A percentile compares a stretch with the other conserved stretches of the same genome.
Conservation (phyloP, 495 filamentous ascomycete genomes). For the Trichoderma gamsii region DNA sequence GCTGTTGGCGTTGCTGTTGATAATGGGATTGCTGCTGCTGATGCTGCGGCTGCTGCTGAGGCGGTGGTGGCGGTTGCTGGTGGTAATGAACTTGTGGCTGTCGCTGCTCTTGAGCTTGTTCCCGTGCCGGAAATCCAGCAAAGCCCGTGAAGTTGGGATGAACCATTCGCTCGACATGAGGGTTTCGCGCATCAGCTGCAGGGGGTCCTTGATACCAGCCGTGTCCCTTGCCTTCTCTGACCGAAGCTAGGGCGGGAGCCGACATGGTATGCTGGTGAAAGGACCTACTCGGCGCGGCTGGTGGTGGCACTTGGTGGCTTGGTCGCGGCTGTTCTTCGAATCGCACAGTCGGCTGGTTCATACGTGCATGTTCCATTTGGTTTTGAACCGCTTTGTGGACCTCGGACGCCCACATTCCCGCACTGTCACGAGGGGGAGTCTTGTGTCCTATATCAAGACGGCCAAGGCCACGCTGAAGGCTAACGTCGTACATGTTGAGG, state of each 20-base stretch:
- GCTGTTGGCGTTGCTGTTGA: conserved; percentile 18
- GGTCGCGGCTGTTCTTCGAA: conserved; percentile 36
- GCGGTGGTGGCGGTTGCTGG: conserved; percentile 22
- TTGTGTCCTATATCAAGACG: conserved; percentile 63
- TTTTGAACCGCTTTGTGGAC: conserved; percentile 44
- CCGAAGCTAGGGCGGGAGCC: conserved; percentile 42
- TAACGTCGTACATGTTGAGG: conserved; percentile 67
- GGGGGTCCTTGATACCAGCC: conserved; percentile 64
- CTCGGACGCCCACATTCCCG: conserved; percentile 45
- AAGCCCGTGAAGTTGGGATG: conserved; percentile 44
- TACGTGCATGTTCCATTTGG: conserved; percentile 37
- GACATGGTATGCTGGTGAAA: conserved; percentile 46
- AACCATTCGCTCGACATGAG: conserved; percentile 42
- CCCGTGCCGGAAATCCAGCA: conserved; percentile 38
- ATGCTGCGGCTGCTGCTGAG: conserved; percentile 17
- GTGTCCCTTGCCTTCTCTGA: conserved; percentile 57
- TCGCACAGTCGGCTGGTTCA: conserved; percentile 36
- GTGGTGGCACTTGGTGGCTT: conserved; percentile 17
- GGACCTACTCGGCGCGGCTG: not conserved
- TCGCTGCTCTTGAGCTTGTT: conserved; percentile 14
- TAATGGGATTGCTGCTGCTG: conserved; percentile 14
- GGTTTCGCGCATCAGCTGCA: conserved; percentile 29
- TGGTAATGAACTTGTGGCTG: conserved; percentile 6
- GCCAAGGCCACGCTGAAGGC: conserved; percentile 65
- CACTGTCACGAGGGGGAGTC: conserved; percentile 50